A percentile compares a stretch with the other conserved stretches of the same genome.
phyloP scores from a whole-genome alignment of 2,329 filamentous ascomycete species.

The Exophiala spinifera region DNA sequence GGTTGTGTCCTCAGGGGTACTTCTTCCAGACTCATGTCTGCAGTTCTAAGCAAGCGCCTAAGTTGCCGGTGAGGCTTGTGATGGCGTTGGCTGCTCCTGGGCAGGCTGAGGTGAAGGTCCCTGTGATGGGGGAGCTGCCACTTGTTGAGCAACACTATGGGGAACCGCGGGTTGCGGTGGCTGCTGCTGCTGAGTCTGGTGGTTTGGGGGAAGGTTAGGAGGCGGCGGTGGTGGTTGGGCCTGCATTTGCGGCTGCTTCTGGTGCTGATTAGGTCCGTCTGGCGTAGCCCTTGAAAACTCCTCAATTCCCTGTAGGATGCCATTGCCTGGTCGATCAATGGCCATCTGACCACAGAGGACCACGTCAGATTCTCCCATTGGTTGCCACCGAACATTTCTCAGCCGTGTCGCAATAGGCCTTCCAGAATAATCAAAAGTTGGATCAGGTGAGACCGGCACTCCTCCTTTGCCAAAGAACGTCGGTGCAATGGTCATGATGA shows the following conservation, averaged over 20 bases:
- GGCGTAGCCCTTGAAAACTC: conserved; percentile 17
- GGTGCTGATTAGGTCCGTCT: background rate
- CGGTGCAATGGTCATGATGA: conserved; percentile 86
- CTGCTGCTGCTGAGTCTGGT: conserved; percentile 3
- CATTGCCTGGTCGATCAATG: conserved; percentile 16
- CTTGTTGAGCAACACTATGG: background rate
- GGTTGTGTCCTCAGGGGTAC: background rate
- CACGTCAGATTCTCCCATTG: conserved; percentile 72
- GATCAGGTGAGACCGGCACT: conserved; percentile 70
- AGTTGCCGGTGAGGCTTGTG: background rate
- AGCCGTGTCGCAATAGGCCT: conserved; percentile 62
- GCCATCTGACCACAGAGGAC: conserved; percentile 69
- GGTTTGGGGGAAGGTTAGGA: background rate
- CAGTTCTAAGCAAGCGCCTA: background rate
- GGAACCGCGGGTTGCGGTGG: background rate
- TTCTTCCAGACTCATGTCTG: background rate
- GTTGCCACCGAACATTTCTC: conserved; percentile 67
- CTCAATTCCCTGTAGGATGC: conserved; percentile 21
- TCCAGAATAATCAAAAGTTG: conserved; percentile 46
- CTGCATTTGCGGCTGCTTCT: conserved; percentile 1
- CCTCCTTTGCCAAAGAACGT: conserved; percentile 84
- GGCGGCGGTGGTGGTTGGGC: background rate
- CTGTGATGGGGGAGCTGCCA: background rate
- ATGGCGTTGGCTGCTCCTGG: background rate
- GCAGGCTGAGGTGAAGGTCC: background rate